Evolutionary conservation across 2,329 filamentous ascomycete species (phyloP).

Genomic region (Elsinoe ampelina): DNA sequence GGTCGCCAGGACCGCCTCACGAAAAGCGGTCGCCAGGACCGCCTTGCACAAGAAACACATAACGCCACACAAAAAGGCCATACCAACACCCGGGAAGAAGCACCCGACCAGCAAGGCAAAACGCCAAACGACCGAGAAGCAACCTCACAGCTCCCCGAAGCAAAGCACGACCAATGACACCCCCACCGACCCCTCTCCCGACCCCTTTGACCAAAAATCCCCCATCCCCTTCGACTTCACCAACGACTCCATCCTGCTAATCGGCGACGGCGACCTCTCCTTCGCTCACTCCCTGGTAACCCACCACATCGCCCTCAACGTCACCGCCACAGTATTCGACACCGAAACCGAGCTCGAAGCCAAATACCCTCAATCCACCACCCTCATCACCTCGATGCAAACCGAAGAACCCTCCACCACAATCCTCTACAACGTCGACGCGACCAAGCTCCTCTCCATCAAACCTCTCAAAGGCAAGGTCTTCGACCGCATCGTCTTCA

Average conservation of each 20-base stretch:
- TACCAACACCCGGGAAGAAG: too few species aligned
- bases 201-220: conserved; percentile 28
- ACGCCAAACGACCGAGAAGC: background rate
- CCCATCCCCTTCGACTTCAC: conserved; percentile 56
- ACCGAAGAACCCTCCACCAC: conserved; percentile 30
- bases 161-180: conserved; percentile 13
- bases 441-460: conserved; percentile 47
- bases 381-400: conserved; percentile 49
- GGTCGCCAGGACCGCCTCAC: too few species aligned
- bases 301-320: conserved; percentile 55
- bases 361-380: conserved; percentile 59
- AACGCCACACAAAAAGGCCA: too few species aligned
- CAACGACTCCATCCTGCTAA: conserved; percentile 59
- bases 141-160: background rate
- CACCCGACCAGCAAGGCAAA: too few species aligned
- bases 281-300: conserved; percentile 59
- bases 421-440: conserved; percentile 58
- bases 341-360: conserved; percentile 47
- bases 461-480: conserved; percentile 35
- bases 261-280: conserved; percentile 74
- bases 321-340: conserved; percentile 64
- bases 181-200: conserved; percentile 16
- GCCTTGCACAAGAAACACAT: too few species aligned
- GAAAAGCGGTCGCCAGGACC: too few species aligned
- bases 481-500: conserved; percentile 81